Conservation (phyloP, 2,329 filamentous ascomycete species). For the Talaromyces sp. region DNA sequence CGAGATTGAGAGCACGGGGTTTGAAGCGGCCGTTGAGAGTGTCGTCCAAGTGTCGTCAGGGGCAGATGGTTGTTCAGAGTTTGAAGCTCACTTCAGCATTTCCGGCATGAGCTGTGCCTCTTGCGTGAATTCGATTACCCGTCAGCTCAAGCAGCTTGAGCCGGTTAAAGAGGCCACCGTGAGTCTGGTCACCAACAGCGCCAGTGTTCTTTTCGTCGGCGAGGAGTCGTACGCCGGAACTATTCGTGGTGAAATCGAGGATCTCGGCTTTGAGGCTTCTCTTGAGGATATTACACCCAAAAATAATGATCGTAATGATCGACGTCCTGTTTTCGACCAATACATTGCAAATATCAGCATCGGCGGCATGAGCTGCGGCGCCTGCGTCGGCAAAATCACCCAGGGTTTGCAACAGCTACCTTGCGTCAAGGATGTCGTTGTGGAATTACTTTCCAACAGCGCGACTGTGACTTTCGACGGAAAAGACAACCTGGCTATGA, state of each 20-base stretch:
- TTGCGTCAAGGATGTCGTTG: constrained; percentile 45
- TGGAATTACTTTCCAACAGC: constrained; percentile 50
- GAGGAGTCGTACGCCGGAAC: constrained; percentile 42
- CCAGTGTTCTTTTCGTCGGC: constrained; percentile 54
- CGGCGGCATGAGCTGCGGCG: constrained; percentile 55
- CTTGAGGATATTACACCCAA: constrained; percentile 30
- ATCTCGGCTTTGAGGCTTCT: constrained; percentile 45
- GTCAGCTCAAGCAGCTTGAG: constrained; percentile 53
- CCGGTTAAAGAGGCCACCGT: constrained; percentile 58
- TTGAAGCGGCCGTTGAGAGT: constrained; percentile 13
- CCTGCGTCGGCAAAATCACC: constrained; percentile 49
- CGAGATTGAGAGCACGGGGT: constrained; percentile 21
- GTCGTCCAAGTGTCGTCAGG: constrained; percentile 10
- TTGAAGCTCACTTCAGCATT: constrained; percentile 44
- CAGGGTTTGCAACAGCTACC: constrained; percentile 41
- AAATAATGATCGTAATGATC: not conserved
- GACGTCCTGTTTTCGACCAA: constrained; percentile 13
- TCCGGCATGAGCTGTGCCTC: constrained; percentile 71
- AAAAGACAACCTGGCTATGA: constrained; percentile 40
- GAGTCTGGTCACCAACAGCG: constrained; percentile 65
- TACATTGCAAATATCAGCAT: constrained; percentile 47
- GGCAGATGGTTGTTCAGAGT: constrained; percentile 10
- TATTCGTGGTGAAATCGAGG: constrained; percentile 46
- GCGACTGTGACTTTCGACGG: constrained; percentile 46
- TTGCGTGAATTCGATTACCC: constrained; percentile 61